Evolutionary conservation across 129 eudicot species (phyloP), one percentile per base, ranked within the genome.

Genomic region (Chrysanthemum makinoi): DNA sequence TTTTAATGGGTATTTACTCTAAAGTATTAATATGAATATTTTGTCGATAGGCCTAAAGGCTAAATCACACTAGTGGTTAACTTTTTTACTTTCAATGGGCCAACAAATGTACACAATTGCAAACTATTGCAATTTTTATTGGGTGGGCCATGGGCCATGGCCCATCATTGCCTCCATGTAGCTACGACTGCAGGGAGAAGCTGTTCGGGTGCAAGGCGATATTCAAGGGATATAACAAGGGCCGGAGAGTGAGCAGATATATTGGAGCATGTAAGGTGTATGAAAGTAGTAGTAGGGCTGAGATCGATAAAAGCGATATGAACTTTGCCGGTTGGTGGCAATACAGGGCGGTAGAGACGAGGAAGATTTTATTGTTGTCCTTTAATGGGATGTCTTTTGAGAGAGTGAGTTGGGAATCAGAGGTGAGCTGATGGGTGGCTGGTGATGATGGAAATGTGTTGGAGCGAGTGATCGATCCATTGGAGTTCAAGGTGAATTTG

Each of bases 341-440:
- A 10, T 9, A 58, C 26, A 5, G 98, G 98, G 65, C 86, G 88
- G 71, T 61, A 92, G 79, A 92, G 87, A 76, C 96, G 96, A 92
- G 73, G 85, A 83, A 89, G 73, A 89, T 86, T 63, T 53, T 43
- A 59, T 63, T 75, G 62, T 83, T 6, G 46, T 85, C 57, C 79
- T 89, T 85, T 24, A 87, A 84, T 30, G 76, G 85, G 0, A 92
- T 59, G 80, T 92, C 96, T 74, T 87, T 86, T 70, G 95, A 89
- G 53, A 89, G 80, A 68, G 77, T 54, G 30, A 53, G 59, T 59
- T 51, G 82, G 62, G 72, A 70, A 53, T 70, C 78, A 70, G 79
- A 13, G 0, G 30, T 48, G 74, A 55, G 77, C 63, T 44, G 71
- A 44, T n/a, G 69, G 60, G 84, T 66, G 16, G 95, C 77, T 10